Percentiles rank a stretch among this genome's conserved stretches.
These are phyloP conservation scores for Calvatia gigantea DNA, from an alignment of 768 basidiomycete species.

Conservation along the genomic window DNA sequence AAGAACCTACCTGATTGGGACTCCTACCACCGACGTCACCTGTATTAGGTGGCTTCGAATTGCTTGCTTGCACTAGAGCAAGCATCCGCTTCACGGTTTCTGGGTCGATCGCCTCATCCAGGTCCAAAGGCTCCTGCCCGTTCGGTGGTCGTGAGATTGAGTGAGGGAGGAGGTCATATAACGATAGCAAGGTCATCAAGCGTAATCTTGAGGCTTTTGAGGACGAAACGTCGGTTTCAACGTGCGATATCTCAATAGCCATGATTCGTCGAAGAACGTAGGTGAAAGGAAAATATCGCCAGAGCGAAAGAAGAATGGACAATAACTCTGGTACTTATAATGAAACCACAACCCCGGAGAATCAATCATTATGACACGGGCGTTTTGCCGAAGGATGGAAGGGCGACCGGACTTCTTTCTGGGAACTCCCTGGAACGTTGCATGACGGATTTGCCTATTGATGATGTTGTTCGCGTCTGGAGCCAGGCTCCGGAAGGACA, in stretches of 20 bases:
- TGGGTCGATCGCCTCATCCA: slow-evolving; percentile 27
- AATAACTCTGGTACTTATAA: slow-evolving; percentile 5
- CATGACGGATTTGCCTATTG: not conserved
- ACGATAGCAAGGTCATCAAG: slow-evolving; percentile 26
- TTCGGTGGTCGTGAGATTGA: slow-evolving; percentile 27
- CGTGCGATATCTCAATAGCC: slow-evolving; percentile 2
- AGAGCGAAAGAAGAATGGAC: not conserved
- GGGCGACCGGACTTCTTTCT: not conserved
- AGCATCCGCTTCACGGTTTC: slow-evolving; percentile 34
- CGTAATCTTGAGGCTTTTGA: slow-evolving; percentile 22
- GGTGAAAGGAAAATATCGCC: not conserved
- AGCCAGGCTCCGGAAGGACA: not conserved
- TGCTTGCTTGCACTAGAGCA: not conserved
- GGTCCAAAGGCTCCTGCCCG: slow-evolving; percentile 20
- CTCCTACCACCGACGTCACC: not conserved
- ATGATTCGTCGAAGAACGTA: not conserved
- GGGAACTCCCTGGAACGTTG: not conserved
- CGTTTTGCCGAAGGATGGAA: slow-evolving; percentile 5
- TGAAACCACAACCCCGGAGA: not conserved
- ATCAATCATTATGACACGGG: slow-evolving; percentile 1
- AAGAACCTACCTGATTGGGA: not conserved
- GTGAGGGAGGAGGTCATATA: slow-evolving; percentile 30
- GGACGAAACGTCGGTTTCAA: not conserved
- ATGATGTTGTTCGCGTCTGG: not conserved
- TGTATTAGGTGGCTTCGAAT: not conserved